Evolutionary conservation across 805 yeast genomes (phyloP).

Genomic region (Myxozyma mucilagina): DNA sequence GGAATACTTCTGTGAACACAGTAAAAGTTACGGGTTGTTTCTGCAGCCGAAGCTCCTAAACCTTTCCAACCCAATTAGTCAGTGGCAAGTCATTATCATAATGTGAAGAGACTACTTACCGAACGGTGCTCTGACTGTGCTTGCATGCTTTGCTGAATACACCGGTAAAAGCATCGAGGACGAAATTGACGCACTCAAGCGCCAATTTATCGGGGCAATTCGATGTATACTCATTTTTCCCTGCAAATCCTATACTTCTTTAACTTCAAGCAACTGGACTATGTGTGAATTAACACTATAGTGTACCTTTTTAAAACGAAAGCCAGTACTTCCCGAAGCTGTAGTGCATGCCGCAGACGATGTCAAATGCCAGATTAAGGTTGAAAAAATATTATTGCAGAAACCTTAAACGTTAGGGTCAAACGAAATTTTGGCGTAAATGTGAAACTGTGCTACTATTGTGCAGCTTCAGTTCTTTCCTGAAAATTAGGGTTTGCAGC

Average conservation of each 20-base stretch:
- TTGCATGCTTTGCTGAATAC: neutral
- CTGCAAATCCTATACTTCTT: neutral
- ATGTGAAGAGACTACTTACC: neutral
- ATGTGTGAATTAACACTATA: neutral
- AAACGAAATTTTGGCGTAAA: no score
- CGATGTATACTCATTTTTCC: neutral
- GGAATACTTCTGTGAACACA: neutral
- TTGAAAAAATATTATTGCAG: no score
- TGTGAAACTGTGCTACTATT: no score
- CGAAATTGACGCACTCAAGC: constrained; percentile 2
- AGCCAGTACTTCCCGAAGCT: neutral
- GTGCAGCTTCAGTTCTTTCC: no score
- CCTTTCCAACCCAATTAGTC: neutral
- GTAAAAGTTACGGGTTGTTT: neutral
- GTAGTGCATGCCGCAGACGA: neutral
- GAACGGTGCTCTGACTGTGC: neutral
- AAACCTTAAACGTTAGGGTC: no score
- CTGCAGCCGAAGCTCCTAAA: neutral
- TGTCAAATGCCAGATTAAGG: no score
- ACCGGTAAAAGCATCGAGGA: neutral
- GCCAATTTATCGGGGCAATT: neutral
- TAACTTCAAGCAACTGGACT: neutral
- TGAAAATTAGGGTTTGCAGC: no score
- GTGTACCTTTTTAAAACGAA: neutral
- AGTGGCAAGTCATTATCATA: neutral